Evolutionary conservation across 169 alveolate species (phyloP).

Genomic region (Cryptosporidium sp.): DNA sequence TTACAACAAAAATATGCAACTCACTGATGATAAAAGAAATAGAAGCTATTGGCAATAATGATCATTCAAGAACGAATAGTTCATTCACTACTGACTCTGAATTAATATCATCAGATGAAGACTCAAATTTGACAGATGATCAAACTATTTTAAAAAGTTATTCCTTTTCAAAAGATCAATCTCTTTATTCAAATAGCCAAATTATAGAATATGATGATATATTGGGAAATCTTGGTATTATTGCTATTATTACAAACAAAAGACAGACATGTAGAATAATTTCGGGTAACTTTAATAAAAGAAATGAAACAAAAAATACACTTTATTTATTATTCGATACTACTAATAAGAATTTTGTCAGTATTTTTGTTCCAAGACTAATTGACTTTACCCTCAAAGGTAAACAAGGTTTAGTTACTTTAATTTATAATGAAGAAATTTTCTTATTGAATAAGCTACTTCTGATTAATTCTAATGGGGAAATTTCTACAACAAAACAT

Average conservation of each 20-base stretch:
- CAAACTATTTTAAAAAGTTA: background rate
- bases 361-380: conserved; percentile 10
- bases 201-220: conserved; percentile 4
- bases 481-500: background rate
- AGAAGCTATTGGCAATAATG: background rate
- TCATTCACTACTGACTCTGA: conserved; percentile 7
- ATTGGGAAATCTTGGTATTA: conserved; percentile 20
- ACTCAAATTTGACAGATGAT: background rate
- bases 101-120: conserved; percentile 1
- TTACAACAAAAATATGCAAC: background rate
- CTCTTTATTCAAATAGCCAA: conserved; percentile 8
- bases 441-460: conserved; percentile 17
- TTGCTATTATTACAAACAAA: conserved; percentile 12
- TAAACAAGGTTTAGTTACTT: conserved; percentile 19
- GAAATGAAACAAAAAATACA: conserved; percentile 28
- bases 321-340: conserved; percentile 49
- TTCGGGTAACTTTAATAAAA: conserved; percentile 26
- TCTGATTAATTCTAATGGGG: conserved; percentile 21
- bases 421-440: conserved; percentile 11
- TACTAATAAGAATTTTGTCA: conserved; percentile 19
- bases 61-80: background rate
- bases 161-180: background rate
- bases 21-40: background rate
- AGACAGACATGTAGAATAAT: conserved; percentile 24
- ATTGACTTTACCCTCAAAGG: conserved; percentile 27